These are phyloP conservation scores for Vicia faba DNA, from an alignment of 306 rosid species.

Conservation along the genomic window DNA sequence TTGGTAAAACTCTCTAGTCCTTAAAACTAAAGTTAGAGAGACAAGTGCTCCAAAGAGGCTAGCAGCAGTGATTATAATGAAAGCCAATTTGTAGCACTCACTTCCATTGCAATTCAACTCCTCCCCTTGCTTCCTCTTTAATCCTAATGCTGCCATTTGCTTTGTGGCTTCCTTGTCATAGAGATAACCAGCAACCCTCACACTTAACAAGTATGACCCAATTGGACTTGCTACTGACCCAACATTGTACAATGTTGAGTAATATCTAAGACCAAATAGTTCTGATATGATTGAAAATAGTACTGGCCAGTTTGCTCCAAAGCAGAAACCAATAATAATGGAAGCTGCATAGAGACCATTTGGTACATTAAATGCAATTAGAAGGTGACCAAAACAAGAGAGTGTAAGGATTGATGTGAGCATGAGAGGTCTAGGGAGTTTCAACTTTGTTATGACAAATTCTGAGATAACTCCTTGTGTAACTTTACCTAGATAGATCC, in stretches of 20 bases:
- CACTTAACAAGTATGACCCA: conserved; percentile 50
- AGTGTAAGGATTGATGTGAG: conserved; percentile 47
- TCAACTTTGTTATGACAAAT: conserved; percentile 37
- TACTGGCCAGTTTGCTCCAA: conserved; percentile 81
- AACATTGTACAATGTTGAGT: conserved; percentile 70
- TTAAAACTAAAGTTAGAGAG: conserved; percentile 48
- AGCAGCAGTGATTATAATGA: conserved; percentile 46
- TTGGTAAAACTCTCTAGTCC: conserved; percentile 55
- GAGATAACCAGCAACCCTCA: conserved; percentile 47
- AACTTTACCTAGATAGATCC: conserved; percentile 57
- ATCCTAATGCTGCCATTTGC: conserved; percentile 40
- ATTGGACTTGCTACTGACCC: conserved; percentile 77
- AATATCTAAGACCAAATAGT: conserved; percentile 74
- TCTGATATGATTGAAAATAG: conserved; percentile 80
- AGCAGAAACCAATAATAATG: conserved; percentile 64
- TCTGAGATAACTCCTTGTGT: conserved; percentile 53
- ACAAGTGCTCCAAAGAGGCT: conserved; percentile 51
- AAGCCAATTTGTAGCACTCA: conserved; percentile 49
- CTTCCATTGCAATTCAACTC: conserved; percentile 50
- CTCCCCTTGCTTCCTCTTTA: conserved; percentile 42
- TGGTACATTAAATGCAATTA: conserved; percentile 53
- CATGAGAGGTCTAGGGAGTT: conserved; percentile 54
- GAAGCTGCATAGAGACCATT: conserved; percentile 67
- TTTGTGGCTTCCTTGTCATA: conserved; percentile 51
- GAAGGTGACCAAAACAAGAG: conserved; percentile 51